These are phyloP conservation scores for Melaleuca quinquenervia DNA, from an alignment of 345 rosid species.

Conservation along the genomic window DNA sequence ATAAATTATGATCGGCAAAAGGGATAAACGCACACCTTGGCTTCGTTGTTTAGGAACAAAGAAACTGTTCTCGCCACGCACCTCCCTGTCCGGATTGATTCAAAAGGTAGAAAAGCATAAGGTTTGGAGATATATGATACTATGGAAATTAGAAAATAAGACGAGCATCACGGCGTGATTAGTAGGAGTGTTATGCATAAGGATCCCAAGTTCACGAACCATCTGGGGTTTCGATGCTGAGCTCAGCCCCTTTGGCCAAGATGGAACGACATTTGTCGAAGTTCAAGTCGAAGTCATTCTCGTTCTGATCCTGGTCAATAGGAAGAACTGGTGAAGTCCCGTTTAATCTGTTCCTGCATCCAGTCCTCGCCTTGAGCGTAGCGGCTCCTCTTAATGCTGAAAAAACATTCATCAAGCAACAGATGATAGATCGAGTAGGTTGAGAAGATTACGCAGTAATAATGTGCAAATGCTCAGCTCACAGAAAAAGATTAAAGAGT, in stretches of 20 bases:
- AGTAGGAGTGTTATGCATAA: background rate
- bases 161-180: background rate
- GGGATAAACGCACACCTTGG: conserved; percentile 33
- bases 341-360: conserved; percentile 49
- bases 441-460: background rate
- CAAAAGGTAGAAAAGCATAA: background rate
- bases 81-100: conserved; percentile 38
- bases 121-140: background rate
- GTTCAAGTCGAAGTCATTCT: conserved; percentile 28
- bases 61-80: conserved; percentile 57
- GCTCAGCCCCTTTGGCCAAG: conserved; percentile 62
- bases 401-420: background rate
- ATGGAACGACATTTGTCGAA: conserved; percentile 44
- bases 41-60: conserved; percentile 36
- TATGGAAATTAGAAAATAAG: background rate
- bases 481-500: background rate
- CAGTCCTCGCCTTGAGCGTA: conserved; percentile 71
- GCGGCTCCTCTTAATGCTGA: conserved; percentile 81
- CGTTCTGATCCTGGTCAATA: conserved; percentile 31
- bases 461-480: background rate
- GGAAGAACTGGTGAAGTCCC: conserved; percentile 58
- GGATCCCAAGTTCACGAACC: conserved; percentile 24
- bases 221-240: conserved; percentile 68
- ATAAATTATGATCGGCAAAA: background rate
- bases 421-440: background rate